These are phyloP conservation scores for Eremomyces bilateralis DNA, from an alignment of 495 filamentous ascomycete species.

Conservation along the genomic window DNA sequence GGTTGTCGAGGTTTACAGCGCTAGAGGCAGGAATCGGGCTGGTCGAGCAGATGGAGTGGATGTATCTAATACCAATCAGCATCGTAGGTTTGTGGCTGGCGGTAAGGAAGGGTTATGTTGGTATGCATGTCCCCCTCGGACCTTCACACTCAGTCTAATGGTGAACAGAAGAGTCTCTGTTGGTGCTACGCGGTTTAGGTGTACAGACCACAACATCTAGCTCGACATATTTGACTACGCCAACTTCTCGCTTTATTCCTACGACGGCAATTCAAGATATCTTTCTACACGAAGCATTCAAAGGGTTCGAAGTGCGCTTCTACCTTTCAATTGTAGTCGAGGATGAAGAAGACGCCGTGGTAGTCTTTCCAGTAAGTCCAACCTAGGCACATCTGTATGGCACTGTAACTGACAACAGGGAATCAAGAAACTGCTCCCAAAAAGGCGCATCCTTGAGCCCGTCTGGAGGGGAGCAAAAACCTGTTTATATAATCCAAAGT, in stretches of 20 bases:
- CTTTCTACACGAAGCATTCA: conserved; percentile 87
- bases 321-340: conserved; percentile 83
- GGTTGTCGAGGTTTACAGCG: too few relatives aligned
- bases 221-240: conserved; percentile 35
- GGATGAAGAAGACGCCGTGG: conserved; percentile 68
- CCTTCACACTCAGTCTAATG: conserved; percentile 1
- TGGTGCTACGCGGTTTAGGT: conserved; percentile 73
- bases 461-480: conserved; percentile 65
- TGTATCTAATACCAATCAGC: conserved; percentile 7
- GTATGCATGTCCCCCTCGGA: conserved; percentile 6
- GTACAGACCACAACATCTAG: conserved; percentile 67
- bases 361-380: conserved; percentile 62
- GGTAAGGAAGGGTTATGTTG: conserved; percentile 10
- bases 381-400: conserved; percentile 3
- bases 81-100: conserved; percentile 6
- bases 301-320: conserved; percentile 75
- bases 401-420: not conserved
- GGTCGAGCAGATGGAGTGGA: too few relatives aligned
- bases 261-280: conserved; percentile 81
- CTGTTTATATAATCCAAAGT: conserved; percentile 51
- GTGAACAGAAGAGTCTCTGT: conserved; percentile 54
- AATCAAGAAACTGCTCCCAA: conserved; percentile 43
- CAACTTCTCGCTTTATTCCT: conserved; percentile 76
- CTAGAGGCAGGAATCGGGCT: too few relatives aligned
- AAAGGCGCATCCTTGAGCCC: conserved; percentile 45